A percentile compares a stretch with the other conserved stretches of the same genome.
Conservation (phyloP, 2,329 filamentous ascomycete genomes). For the Colletotrichum karsti region DNA sequence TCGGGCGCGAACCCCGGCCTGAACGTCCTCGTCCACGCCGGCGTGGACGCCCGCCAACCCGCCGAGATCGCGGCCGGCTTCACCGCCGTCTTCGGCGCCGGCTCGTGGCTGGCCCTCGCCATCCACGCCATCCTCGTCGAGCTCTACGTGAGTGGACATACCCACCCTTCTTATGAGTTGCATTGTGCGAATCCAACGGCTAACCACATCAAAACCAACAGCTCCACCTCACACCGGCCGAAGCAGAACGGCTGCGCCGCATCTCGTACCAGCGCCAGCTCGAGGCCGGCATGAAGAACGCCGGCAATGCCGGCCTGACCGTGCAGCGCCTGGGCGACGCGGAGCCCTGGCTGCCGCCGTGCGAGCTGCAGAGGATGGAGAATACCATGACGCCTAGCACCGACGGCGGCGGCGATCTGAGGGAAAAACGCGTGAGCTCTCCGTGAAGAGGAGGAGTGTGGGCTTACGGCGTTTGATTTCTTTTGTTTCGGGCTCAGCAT, state of each 20-base stretch:
- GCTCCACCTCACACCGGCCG: conserved; percentile 58
- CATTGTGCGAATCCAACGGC: background rate
- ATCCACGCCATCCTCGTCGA: conserved; percentile 30
- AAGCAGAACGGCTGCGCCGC: conserved; percentile 57
- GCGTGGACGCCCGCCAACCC: conserved; percentile 37
- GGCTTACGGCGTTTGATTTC: no score
- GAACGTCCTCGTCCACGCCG: conserved; percentile 39
- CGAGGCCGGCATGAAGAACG: conserved; percentile 56
- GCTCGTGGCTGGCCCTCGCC: conserved; percentile 47
- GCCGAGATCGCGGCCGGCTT: conserved; percentile 49
- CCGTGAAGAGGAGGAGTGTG: no score
- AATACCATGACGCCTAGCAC: conserved; percentile 2
- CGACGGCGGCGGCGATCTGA: background rate
- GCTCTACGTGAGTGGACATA: conserved; percentile 36
- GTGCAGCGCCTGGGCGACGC: conserved; percentile 49
- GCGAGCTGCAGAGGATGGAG: background rate
- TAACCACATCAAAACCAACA: conserved; percentile 38
- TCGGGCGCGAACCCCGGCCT: conserved; percentile 37
- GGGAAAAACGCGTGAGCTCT: conserved; percentile 1
- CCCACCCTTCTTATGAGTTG: background rate
- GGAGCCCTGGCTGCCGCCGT: conserved; percentile 26
- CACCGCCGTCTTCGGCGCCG: conserved; percentile 56
- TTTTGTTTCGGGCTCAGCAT: no score
- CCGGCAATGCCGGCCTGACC: conserved; percentile 53
- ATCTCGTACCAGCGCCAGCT: conserved; percentile 62